These are phyloP conservation scores for Penicillium waksmanii DNA, from an alignment of 495 filamentous ascomycete species.

Conservation along the genomic window DNA sequence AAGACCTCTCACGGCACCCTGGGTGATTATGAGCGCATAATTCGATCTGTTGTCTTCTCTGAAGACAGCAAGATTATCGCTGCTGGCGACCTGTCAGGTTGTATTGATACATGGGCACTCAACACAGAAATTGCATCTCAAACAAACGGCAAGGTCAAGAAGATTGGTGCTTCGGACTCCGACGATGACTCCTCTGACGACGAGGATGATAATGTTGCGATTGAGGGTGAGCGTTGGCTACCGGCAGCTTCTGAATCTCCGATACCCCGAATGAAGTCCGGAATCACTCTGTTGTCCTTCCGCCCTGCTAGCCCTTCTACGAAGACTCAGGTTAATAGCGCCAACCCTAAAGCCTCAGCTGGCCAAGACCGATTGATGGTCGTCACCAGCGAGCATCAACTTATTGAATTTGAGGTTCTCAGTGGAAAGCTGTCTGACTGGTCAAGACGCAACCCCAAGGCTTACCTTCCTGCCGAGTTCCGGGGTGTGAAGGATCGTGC, in stretches of 20 bases:
- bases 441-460: conserved; percentile 80
- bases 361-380: conserved; percentile 68
- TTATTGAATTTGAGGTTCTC: conserved; percentile 76
- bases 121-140: conserved; percentile 52
- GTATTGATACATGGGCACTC: conserved; percentile 84
- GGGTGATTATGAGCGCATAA: conserved; percentile 75
- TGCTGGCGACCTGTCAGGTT: conserved; percentile 79
- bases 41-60: conserved; percentile 78
- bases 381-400: conserved; percentile 73
- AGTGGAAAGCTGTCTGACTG: conserved; percentile 77
- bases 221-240: conserved; percentile 64
- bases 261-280: conserved; percentile 75
- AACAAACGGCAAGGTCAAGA: conserved; percentile 33
- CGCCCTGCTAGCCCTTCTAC: conserved; percentile 46
- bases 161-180: conserved; percentile 36
- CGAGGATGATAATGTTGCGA: conserved; percentile 41
- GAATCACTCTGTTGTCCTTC: conserved; percentile 76
- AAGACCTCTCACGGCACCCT: conserved; percentile 64
- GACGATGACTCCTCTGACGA: conserved; percentile 59
- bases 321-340: conserved; percentile 45
- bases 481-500: conserved; percentile 70
- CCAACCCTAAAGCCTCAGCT: conserved; percentile 18
- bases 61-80: conserved; percentile 77
- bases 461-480: conserved; percentile 73
- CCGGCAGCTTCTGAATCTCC: conserved; percentile 67